Conservation (phyloP, 345 rosid genomes). For the Populus pruinosa region DNA sequence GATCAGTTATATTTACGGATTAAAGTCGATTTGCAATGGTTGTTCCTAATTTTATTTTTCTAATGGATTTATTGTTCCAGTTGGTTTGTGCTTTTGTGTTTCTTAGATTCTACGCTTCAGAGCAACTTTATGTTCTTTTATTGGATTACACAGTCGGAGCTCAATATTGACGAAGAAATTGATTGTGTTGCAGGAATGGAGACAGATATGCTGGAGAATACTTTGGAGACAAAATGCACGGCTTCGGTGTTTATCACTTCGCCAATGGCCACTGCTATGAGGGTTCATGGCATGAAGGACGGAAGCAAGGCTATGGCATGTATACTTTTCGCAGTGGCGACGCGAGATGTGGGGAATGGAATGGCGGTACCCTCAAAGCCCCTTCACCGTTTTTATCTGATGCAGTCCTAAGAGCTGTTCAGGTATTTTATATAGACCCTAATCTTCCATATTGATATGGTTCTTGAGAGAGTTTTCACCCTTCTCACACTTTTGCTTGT, state of each 20-base stretch:
- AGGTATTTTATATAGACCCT: slow-evolving; percentile 38
- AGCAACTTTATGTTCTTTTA: not conserved
- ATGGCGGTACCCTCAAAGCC: slow-evolving; percentile 51
- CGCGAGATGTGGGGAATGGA: slow-evolving; percentile 73
- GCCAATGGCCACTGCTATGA: slow-evolving; percentile 87
- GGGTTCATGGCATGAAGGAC: slow-evolving; percentile 98
- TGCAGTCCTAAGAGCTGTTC: slow-evolving; percentile 55
- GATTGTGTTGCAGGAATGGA: slow-evolving; percentile 63
- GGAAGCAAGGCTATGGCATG: slow-evolving; percentile 84
- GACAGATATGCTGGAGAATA: slow-evolving; percentile 91
- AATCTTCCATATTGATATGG: not conserved
- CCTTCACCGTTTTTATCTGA: slow-evolving; percentile 41
- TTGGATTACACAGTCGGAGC: not conserved
- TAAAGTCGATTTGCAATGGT: not conserved
- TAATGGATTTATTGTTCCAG: not conserved
- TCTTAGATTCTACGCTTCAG: not conserved
- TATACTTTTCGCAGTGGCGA: slow-evolving; percentile 76
- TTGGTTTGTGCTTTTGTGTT: not conserved
- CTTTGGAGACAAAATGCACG: slow-evolving; percentile 89
- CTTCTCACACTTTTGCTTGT: not conserved
- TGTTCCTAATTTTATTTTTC: not conserved
- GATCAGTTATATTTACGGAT: not conserved
- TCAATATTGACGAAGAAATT: slow-evolving; percentile 2
- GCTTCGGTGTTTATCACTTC: slow-evolving; percentile 85
- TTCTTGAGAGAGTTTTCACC: not conserved